Conservation (phyloP, 768 basidiomycete species). For the Amylocystis lapponica region DNA sequence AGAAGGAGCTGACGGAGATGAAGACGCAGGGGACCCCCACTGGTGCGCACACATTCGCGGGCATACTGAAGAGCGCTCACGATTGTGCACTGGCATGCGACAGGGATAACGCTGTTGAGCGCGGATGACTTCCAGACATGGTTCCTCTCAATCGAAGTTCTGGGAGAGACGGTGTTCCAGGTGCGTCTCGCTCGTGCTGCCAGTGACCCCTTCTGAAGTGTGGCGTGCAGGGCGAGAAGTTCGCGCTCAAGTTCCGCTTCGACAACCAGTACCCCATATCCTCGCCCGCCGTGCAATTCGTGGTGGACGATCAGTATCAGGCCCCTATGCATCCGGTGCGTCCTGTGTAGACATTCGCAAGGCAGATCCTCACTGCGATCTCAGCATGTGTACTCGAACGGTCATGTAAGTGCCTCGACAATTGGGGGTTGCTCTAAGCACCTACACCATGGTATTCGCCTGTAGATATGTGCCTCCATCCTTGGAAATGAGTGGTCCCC, state of each 20-base stretch:
- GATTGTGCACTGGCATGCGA: neutral
- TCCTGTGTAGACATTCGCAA: slow-evolving; percentile 8
- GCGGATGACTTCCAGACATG: slow-evolving; percentile 78
- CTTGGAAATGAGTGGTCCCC: slow-evolving; percentile 89
- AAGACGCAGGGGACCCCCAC: slow-evolving; percentile 60
- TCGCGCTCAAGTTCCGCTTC: slow-evolving; percentile 79
- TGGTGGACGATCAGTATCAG: slow-evolving; percentile 54
- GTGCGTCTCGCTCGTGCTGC: slow-evolving; percentile 30
- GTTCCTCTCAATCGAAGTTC: slow-evolving; percentile 74
- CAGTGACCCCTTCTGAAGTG: neutral
- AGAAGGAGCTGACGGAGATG: slow-evolving; percentile 70
- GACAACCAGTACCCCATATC: slow-evolving; percentile 81
- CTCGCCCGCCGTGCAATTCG: slow-evolving; percentile 83
- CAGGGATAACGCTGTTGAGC: slow-evolving; percentile 67
- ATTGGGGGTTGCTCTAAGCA: no score
- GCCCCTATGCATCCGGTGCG: slow-evolving; percentile 79
- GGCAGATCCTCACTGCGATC: neutral
- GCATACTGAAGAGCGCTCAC: no score
- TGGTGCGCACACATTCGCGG: slow-evolving; percentile 33
- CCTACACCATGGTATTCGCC: no score
- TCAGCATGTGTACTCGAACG: slow-evolving; percentile 84
- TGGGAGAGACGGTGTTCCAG: slow-evolving; percentile 78
- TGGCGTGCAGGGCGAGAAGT: slow-evolving; percentile 58
- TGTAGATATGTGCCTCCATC: slow-evolving; percentile 91
- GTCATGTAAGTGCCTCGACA: slow-evolving; percentile 54